Evolutionary conservation across 176 grass and related monocot genomes (phyloP).

Genomic region (Cenchrus fungigraminus): DNA sequence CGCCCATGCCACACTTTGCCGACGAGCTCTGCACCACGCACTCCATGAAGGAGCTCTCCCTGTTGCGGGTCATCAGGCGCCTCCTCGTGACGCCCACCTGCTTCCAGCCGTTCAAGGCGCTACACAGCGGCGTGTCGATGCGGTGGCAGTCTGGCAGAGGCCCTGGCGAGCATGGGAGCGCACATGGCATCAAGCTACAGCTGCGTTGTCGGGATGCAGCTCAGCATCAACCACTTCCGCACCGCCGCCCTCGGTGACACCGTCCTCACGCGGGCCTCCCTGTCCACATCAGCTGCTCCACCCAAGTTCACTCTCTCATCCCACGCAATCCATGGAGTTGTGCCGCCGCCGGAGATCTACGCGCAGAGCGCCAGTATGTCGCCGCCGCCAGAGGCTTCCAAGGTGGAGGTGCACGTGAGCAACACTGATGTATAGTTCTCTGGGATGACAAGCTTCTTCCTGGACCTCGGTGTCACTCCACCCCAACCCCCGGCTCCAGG

Average conservation of each 20-base stretch:
- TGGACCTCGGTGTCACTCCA: too few species aligned
- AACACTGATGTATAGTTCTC: too few species aligned
- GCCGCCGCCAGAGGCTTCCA: too few species aligned
- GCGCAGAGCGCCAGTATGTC: too few species aligned
- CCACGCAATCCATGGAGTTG: too few species aligned
- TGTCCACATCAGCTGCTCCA: slow-evolving; percentile 65
- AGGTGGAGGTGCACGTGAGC: too few species aligned
- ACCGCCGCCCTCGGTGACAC: slow-evolving; percentile 66
- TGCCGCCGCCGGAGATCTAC: too few species aligned
- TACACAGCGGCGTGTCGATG: slow-evolving; percentile 83
- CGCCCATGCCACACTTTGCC: too few species aligned
- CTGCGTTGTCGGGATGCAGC: slow-evolving; percentile 78
- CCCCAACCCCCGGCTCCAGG: too few species aligned
- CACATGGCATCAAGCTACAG: slow-evolving; percentile 78
- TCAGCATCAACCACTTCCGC: slow-evolving; percentile 90
- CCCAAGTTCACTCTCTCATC: slow-evolving; percentile 45
- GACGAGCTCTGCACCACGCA: too few species aligned
- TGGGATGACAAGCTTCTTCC: too few species aligned
- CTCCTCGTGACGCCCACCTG: slow-evolving; percentile 62
- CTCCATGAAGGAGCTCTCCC: slow-evolving; percentile 55
- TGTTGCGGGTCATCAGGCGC: slow-evolving; percentile 51
- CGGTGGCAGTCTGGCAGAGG: slow-evolving; percentile 56
- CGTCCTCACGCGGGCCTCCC: slow-evolving; percentile 70
- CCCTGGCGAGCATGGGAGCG: slow-evolving; percentile 86
- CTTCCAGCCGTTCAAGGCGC: slow-evolving; percentile 94